Evolutionary conservation across 1,284 basidiomycete genomes (phyloP).

Genomic region (Neotropicomus parvogracilis): DNA sequence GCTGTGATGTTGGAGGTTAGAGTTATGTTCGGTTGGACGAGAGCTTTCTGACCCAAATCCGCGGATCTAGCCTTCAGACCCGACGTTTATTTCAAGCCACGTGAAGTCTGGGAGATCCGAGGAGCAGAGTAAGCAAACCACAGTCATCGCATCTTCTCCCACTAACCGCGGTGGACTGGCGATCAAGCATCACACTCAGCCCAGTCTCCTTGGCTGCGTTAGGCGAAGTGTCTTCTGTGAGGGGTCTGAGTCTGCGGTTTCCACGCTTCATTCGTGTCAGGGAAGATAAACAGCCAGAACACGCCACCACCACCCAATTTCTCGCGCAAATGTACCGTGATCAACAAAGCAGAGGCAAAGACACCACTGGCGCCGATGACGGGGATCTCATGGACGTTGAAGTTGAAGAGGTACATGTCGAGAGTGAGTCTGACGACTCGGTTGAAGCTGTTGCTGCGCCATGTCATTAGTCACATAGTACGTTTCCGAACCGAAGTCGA

Average conservation of each 20-base stretch:
- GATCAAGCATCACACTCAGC: constrained; percentile 74
- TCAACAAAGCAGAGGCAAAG: constrained; percentile 51
- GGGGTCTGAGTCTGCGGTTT: constrained; percentile 84
- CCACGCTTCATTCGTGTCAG: constrained; percentile 81
- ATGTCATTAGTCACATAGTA: neutral
- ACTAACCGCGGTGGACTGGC: constrained; percentile 9
- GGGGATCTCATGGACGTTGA: constrained; percentile 57
- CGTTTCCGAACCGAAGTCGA: neutral
- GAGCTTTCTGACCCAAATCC: neutral
- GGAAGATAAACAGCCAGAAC: constrained; percentile 77
- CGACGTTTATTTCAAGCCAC: constrained; percentile 81
- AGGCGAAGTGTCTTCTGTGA: constrained; percentile 59
- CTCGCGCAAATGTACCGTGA: constrained; percentile 66
- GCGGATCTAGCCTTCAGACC: constrained; percentile 60
- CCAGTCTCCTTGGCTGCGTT: constrained; percentile 84
- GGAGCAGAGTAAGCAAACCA: constrained; percentile 72
- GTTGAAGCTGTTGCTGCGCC: neutral
- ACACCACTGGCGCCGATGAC: constrained; percentile 40
- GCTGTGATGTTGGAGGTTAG: constrained; percentile 67
- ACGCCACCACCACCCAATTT: constrained; percentile 75
- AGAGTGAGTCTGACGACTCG: constrained; percentile 31
- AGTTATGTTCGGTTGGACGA: constrained; percentile 12
- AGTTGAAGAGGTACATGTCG: constrained; percentile 33
- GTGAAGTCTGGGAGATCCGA: constrained; percentile 89
- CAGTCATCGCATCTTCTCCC: neutral